These are phyloP conservation scores for Pochonia chlamydosporia DNA, from an alignment of 2,329 filamentous ascomycete genomes.

Conservation along the genomic window DNA sequence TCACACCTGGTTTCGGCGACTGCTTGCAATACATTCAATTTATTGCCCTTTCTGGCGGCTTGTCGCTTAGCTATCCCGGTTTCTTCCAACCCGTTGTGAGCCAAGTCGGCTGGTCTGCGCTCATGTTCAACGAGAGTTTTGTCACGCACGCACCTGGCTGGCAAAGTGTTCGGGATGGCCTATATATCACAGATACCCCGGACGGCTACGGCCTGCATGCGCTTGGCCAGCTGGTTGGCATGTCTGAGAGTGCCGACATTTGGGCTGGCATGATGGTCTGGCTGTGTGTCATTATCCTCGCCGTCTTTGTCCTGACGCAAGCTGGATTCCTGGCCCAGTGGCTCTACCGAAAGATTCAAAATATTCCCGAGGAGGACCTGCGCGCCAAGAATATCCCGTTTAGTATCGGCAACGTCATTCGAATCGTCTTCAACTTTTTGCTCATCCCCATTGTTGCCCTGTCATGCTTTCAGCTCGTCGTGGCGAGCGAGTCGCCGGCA, in stretches of 20 bases:
- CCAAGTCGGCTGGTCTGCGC: constrained; percentile 77
- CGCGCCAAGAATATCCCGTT: constrained; percentile 91
- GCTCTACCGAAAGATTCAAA: constrained; percentile 65
- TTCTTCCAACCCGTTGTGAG: constrained; percentile 91
- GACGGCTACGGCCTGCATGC: constrained; percentile 82
- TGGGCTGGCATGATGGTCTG: constrained; percentile 95
- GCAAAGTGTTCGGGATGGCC: constrained; percentile 68
- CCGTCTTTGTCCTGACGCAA: constrained; percentile 65
- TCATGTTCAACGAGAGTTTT: constrained; percentile 92
- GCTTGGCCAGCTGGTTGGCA: constrained; percentile 76
- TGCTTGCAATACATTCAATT: constrained; percentile 98
- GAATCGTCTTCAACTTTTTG: constrained; percentile 89
- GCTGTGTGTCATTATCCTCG: constrained; percentile 70
- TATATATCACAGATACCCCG: constrained; percentile 74
- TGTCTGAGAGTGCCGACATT: constrained; percentile 69
- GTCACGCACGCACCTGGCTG: constrained; percentile 62
- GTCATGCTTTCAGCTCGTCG: constrained; percentile 86
- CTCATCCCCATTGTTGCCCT: constrained; percentile 79
- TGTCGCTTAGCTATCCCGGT: constrained; percentile 85
- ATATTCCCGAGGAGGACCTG: constrained; percentile 77
- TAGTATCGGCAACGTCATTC: constrained; percentile 69
- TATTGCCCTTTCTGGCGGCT: constrained; percentile 75
- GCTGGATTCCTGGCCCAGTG: constrained; percentile 71
- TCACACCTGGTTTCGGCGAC: constrained; percentile 94
- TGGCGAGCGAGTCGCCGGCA: constrained; percentile 60